Percentiles rank a stretch among this genome's conserved stretches.
Conservation (phyloP, 352 stramenopile species). For the Phytophthora sp. region DNA sequence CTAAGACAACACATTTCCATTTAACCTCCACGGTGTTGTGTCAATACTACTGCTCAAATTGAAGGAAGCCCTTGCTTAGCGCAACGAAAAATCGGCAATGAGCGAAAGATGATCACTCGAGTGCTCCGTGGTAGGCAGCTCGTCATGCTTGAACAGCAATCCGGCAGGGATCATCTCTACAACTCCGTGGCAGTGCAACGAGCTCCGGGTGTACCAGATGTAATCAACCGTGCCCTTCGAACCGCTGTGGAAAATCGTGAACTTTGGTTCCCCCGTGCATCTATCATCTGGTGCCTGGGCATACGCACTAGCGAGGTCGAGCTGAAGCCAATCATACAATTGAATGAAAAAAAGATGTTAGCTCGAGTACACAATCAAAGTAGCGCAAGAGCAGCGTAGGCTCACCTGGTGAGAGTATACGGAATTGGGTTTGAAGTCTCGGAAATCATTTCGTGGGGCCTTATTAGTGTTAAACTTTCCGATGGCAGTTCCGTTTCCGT, state of each 20-base stretch:
- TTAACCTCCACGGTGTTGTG: too few relatives aligned
- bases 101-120: constrained; percentile 75
- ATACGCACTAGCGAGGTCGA: constrained; percentile 68
- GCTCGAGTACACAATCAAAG: too few relatives aligned
- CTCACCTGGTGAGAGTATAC: constrained; percentile 37
- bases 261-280: constrained; percentile 72
- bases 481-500: constrained; percentile 43
- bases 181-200: constrained; percentile 65
- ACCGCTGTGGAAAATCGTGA: constrained; percentile 70
- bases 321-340: constrained; percentile 25
- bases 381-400: neutral
- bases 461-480: constrained; percentile 40
- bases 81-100: constrained; percentile 65
- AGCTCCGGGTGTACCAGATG: constrained; percentile 63
- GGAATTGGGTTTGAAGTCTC: constrained; percentile 18
- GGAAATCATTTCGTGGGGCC: constrained; percentile 26
- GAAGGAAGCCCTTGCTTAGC: too few relatives aligned
- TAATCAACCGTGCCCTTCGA: constrained; percentile 74
- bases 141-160: constrained; percentile 52
- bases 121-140: constrained; percentile 59
- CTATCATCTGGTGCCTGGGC: constrained; percentile 50
- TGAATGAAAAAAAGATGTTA: too few relatives aligned
- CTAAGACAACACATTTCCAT: constrained; percentile 3
- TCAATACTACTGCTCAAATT: too few relatives aligned
- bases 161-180: constrained; percentile 63